Evolutionary conservation across 148 eudicot genomes (phyloP), one percentile per base, ranked within the genome.

Genomic region (Chenopodium suecicum): DNA sequence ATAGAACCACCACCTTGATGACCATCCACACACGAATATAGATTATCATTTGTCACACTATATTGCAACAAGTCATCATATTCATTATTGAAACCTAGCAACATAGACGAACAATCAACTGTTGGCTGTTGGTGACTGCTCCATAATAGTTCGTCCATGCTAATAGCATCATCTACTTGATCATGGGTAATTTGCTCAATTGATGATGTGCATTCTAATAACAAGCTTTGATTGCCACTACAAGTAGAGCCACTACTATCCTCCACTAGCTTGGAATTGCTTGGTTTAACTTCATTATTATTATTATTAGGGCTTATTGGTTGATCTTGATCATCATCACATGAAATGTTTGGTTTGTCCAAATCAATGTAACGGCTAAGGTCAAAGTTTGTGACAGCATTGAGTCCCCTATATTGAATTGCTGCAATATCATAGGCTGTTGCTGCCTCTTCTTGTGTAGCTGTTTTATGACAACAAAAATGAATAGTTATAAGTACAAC

Each of bases 361-460:
- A 89, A 83, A 83, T 90, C 85, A 32, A 89, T 84, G 86, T 93
- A 93, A 56, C 91, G 94, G 69, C 95, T 93, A 16, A 91, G 90
- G 81, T 93, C 94, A 70, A 93, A 93, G 69, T 93, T 93, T 25
- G 98, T 93, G 66, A 93, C 92, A 0, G 98, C 98, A 37, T 92
- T 93, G 20, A 86, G 85, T n/a, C 95, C 98, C 2, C 98, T 89
- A 68, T 90, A 86, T 76, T 93, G 90, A 16, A 93, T 92, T 11
- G 98, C 95, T 16, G 98, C 98, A 82, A 90, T 88, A 81, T 93
- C 95, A 70, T 93, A 93, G 13, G 98, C 95, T 3, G 91, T 81
- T 50, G 95, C 98, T 0, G 98, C 98, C 82, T 93, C 98, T 90
- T 93, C 98, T 81, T 91, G 98, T 3, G 98, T 93, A 62, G 92